Percentiles rank a stretch among this genome's conserved stretches.
Conservation (phyloP, 2,329 filamentous ascomycete genomes). For the Microsporum canis region DNA sequence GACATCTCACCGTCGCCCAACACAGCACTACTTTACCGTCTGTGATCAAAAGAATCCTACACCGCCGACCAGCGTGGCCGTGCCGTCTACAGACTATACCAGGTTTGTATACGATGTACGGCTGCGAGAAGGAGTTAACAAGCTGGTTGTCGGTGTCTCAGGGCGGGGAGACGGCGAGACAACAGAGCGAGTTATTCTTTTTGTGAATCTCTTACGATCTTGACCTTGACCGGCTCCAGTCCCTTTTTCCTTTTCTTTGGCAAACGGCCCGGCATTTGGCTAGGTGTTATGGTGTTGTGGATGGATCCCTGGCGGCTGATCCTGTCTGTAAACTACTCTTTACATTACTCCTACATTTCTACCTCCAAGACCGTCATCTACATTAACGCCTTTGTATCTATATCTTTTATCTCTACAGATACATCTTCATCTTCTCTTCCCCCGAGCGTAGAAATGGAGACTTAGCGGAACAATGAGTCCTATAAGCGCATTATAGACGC, state of each 20-base stretch:
- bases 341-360: neutral
- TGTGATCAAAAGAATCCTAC: conserved; percentile 47
- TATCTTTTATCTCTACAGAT: too few relatives aligned
- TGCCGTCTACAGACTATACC: conserved; percentile 38
- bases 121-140: conserved; percentile 61
- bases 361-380: neutral
- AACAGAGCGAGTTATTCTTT: conserved; percentile 61
- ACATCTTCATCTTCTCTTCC: neutral
- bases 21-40: conserved; percentile 63
- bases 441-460: too few relatives aligned
- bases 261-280: neutral
- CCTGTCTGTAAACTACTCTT: neutral
- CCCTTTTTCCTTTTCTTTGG: neutral
- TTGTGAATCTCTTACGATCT: conserved; percentile 54
- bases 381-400: neutral
- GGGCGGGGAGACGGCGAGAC: conserved; percentile 46
- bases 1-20: conserved; percentile 55
- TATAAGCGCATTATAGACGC: too few relatives aligned
- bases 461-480: too few relatives aligned
- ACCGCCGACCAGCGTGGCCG: conserved; percentile 48
- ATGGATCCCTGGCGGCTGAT: neutral
- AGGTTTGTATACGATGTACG: conserved; percentile 65
- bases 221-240: conserved; percentile 18
- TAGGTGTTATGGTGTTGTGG: neutral
- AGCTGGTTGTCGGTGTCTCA: conserved; percentile 66